A percentile compares a stretch with the other conserved stretches of the same genome.
Conservation (phyloP, 1,139 yeast genomes). For the Scheffersomyces segobiensis region DNA sequence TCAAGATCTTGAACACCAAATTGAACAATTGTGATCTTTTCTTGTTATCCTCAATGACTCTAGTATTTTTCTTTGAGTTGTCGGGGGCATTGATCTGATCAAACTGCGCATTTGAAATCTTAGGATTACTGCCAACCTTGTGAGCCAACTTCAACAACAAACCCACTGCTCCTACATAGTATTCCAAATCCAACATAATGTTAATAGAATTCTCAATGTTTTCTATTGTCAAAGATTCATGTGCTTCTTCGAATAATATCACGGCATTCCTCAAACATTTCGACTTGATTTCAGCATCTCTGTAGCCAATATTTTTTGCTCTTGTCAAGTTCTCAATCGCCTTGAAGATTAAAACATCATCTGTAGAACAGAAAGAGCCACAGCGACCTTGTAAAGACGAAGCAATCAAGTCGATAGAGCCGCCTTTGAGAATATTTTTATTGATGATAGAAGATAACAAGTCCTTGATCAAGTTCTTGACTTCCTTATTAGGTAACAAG, state of each 20-base stretch:
- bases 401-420: conserved; percentile 88
- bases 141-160: conserved; percentile 77
- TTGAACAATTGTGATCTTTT: conserved; percentile 63
- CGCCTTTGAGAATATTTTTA: conserved; percentile 87
- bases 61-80: conserved; percentile 8
- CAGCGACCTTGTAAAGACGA: conserved; percentile 88
- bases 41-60: conserved; percentile 17
- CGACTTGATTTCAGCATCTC: conserved; percentile 68
- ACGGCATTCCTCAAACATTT: conserved; percentile 78
- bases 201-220: conserved; percentile 78
- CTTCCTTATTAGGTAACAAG: conserved; percentile 62
- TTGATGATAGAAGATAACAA: conserved; percentile 86
- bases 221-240: conserved; percentile 74
- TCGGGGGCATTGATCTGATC: conserved; percentile 7
- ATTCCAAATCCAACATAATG: conserved; percentile 76
- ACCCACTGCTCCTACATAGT: conserved; percentile 83
- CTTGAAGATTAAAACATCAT: conserved; percentile 90
- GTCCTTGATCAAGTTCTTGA: conserved; percentile 78
- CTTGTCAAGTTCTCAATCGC: conserved; percentile 89
- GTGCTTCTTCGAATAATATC: conserved; percentile 74
- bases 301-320: conserved; percentile 73
- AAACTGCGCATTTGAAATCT: conserved; percentile 2
- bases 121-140: conserved; percentile 49
- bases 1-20: conserved; percentile 70
- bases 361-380: conserved; percentile 92